Percentiles rank a stretch among this genome's conserved stretches.
Conservation (phyloP, 1,284 basidiomycete genomes). For the Fomitopsis pinicola region DNA sequence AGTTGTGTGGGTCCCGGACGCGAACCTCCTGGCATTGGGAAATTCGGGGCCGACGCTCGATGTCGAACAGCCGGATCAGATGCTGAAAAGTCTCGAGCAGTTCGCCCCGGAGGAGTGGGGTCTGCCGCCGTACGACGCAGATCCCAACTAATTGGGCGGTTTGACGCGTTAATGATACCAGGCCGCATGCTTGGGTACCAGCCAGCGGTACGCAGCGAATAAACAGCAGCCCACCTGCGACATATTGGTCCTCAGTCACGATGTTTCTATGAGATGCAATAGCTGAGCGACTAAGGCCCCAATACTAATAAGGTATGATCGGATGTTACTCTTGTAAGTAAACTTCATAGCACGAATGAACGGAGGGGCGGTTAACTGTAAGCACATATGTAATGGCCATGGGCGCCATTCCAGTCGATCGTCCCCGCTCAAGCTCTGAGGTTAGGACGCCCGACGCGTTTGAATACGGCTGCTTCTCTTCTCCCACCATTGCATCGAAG, state of each 20-base stretch:
- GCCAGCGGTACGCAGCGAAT: too few relatives aligned
- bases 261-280: too few relatives aligned
- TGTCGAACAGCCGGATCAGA: conserved; percentile 47
- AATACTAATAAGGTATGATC: too few relatives aligned
- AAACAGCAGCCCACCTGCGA: too few relatives aligned
- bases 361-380: not conserved
- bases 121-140: conserved; percentile 53
- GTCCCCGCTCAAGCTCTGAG: not conserved
- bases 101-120: conserved; percentile 76
- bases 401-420: not conserved
- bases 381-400: not conserved
- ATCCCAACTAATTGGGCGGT: not conserved
- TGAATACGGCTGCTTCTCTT: not conserved
- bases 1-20: conserved; percentile 80
- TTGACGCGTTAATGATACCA: not conserved
- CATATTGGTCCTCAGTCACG: too few relatives aligned
- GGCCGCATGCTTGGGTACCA: too few relatives aligned
- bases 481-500: not conserved
- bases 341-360: not conserved
- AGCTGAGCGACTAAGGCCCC: too few relatives aligned
- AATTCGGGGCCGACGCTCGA: conserved; percentile 39
- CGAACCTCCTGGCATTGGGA: conserved; percentile 43
- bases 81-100: conserved; percentile 54
- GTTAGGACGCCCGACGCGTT: not conserved
- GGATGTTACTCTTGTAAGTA: too few relatives aligned